A percentile compares a stretch with the other conserved stretches of the same genome.
Conservation (phyloP, 495 filamentous ascomycete species). For the Elasticomyces elasticus region DNA sequence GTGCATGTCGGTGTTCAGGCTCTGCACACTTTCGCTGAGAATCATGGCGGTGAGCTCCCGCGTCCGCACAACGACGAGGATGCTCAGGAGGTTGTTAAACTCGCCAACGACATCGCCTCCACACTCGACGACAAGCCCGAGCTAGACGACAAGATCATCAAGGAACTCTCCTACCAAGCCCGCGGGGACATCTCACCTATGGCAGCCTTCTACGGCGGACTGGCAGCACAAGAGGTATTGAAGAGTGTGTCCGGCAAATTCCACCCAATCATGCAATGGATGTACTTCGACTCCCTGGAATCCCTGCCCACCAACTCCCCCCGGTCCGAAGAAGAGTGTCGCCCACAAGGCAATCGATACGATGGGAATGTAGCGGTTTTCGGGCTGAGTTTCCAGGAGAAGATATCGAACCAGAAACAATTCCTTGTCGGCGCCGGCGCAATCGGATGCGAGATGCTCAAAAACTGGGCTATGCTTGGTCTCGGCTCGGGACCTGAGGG, state of each 20-base stretch:
- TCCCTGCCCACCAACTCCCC: conserved; percentile 65
- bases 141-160: conserved; percentile 80
- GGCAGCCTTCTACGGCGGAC: conserved; percentile 90
- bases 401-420: conserved; percentile 74
- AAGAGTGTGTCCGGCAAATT: conserved; percentile 99
- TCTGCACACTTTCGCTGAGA: conserved; percentile 68
- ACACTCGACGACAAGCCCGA: conserved; percentile 62
- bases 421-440: conserved; percentile 96
- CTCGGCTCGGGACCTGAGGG: conserved; percentile 81
- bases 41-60: conserved; percentile 59
- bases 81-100: conserved; percentile 63
- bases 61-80: conserved; percentile 75
- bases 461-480: conserved; percentile 99
- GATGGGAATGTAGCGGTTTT: conserved; percentile 97
- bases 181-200: conserved; percentile 81
- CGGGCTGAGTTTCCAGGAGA: conserved; percentile 86
- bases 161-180: conserved; percentile 93
- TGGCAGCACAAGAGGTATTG: conserved; percentile 90
- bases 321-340: conserved; percentile 79
- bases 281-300: conserved; percentile 97
- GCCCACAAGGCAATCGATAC: conserved; percentile 72
- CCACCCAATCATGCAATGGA: conserved; percentile 78
- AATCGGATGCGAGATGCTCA: conserved; percentile 98
- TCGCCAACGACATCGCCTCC: conserved; percentile 58
- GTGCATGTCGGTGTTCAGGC: conserved; percentile 91